Evolutionary conservation across 805 yeast genomes (phyloP), one percentile per base, ranked within the genome.

Genomic region (Novakomyces olei): DNA sequence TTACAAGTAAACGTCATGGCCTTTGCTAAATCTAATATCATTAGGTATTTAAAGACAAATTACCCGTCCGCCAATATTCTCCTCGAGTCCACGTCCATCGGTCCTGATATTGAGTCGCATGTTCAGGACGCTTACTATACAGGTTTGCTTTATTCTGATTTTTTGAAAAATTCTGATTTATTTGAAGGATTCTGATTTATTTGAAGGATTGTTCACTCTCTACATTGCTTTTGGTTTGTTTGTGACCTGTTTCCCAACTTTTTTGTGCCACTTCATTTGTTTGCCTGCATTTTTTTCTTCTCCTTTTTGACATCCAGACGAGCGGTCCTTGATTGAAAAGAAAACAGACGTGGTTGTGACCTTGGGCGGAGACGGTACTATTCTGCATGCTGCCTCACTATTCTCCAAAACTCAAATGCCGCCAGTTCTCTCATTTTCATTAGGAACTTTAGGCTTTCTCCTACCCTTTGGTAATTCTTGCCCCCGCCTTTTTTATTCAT

Each of bases 351-450:
- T 15, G 9, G 15, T 29, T 5, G n/a, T 29, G 1, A 29, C 32
- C n/a, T 17, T 29, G 5, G 98, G 98, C 14, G 98, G 98, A 10
- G 98, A 88, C 48, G 98, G 98, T 5, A 88, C 98, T 0, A 93
- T 85, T 3, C 34, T 44, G 9, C 42, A 40, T 30, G 38, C 46
- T 3, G 37, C 45, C n/a, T 35, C 88, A 36, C 57, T 81, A 23
- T 88, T 88, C 52, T 88, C 77, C 53, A 57, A 65, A 34, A 65
- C 66, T 30, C 94, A 19, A 5, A 29, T 83, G 1, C 98, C 98
- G 0, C 98, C 98, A 0, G 79, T 85, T 2, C 60, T 88, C 41
- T 38, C 47, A 19, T 44, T 44, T 31, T 44, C 92, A 1, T 57
- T 88, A 42, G 98, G 98, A 0, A 77, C 93, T 1, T 57, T 88